A percentile compares a stretch with the other conserved stretches of the same genome.
phyloP scores from a whole-genome alignment of 352 stramenopile genomes.

The Phytophthora boehmeriae region DNA sequence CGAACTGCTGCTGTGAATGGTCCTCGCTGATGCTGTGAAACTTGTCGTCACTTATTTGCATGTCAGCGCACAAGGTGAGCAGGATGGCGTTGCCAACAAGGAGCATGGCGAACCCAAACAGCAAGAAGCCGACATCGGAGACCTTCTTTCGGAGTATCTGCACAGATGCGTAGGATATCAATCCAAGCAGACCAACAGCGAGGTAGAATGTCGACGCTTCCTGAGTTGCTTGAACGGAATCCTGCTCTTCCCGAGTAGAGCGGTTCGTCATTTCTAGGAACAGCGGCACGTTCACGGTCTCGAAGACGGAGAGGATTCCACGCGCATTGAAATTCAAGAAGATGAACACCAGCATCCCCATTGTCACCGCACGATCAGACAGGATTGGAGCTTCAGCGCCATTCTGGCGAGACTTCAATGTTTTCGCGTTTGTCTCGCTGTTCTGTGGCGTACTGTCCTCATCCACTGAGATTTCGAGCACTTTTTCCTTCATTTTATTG shows the following conservation, averaged over 20 bases:
- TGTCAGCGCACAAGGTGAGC: constrained; percentile 29
- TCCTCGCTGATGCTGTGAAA: constrained; percentile 7
- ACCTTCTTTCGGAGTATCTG: constrained; percentile 39
- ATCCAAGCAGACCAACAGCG: constrained; percentile 52
- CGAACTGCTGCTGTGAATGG: constrained; percentile 28
- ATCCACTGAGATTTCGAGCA: constrained; percentile 8
- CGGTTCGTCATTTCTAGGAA: constrained; percentile 52
- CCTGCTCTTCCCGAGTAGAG: constrained; percentile 28
- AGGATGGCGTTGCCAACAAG: constrained; percentile 55
- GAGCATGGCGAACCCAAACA: constrained; percentile 57
- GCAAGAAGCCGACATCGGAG: constrained; percentile 48
- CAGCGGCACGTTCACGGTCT: constrained; percentile 72
- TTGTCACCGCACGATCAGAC: constrained; percentile 37
- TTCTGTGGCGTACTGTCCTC: background rate
- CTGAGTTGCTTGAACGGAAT: constrained; percentile 28
- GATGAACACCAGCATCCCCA: constrained; percentile 65
- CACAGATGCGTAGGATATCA: constrained; percentile 49
- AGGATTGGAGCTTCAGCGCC: constrained; percentile 14
- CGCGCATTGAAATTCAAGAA: constrained; percentile 69
- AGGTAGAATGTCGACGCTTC: constrained; percentile 60
- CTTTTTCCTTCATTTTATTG: constrained; percentile 4
- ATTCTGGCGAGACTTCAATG: background rate
- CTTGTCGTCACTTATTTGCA: constrained; percentile 17
- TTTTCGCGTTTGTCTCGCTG: background rate
- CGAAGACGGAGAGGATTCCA: constrained; percentile 72